A percentile compares a stretch with the other conserved stretches of the same genome.
Evolutionary conservation across 148 eudicot genomes (phyloP).

Genomic region (Rheum nobile): DNA sequence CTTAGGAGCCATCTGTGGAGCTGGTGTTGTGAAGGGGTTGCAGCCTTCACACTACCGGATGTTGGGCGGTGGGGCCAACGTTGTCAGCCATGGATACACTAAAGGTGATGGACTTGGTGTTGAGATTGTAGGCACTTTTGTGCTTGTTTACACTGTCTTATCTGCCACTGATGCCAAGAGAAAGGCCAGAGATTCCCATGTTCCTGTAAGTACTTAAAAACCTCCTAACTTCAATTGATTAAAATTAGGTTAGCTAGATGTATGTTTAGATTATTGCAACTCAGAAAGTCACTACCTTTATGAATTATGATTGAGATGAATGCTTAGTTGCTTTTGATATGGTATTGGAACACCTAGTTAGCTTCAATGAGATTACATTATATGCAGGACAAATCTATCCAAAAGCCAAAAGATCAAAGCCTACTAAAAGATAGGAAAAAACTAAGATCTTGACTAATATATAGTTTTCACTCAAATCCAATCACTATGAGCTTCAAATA

Average conservation of each 20-base stretch:
- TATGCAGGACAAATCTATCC: too few relatives aligned
- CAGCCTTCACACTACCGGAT: not conserved
- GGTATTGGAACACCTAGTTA: too few relatives aligned
- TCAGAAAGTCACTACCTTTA: too few relatives aligned
- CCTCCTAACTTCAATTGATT: not conserved
- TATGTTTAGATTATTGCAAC: too few relatives aligned
- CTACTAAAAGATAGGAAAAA: too few relatives aligned
- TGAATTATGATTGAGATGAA: too few relatives aligned
- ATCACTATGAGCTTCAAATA: not conserved
- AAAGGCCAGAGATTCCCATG: not conserved
- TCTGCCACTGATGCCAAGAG: constrained; percentile 93
- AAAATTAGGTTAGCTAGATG: not conserved
- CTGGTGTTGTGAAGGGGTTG: not conserved
- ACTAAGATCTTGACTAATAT: too few relatives aligned
- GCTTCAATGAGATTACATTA: too few relatives aligned
- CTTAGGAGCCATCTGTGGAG: constrained; percentile 1
- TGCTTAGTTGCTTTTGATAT: too few relatives aligned
- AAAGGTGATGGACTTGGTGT: constrained; percentile 83
- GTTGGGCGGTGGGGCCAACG: constrained; percentile 54
- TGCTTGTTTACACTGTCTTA: constrained; percentile 86
- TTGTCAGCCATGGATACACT: constrained; percentile 63
- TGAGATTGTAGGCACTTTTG: constrained; percentile 82
- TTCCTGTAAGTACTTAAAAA: not conserved
- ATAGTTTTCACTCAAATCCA: too few relatives aligned
- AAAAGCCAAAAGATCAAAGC: too few relatives aligned